Percentiles rank a stretch among this genome's conserved stretches.
These are phyloP conservation scores for Paramecium caudatum DNA, from an alignment of 73 alveolate genomes.

Conservation along the genomic window DNA sequence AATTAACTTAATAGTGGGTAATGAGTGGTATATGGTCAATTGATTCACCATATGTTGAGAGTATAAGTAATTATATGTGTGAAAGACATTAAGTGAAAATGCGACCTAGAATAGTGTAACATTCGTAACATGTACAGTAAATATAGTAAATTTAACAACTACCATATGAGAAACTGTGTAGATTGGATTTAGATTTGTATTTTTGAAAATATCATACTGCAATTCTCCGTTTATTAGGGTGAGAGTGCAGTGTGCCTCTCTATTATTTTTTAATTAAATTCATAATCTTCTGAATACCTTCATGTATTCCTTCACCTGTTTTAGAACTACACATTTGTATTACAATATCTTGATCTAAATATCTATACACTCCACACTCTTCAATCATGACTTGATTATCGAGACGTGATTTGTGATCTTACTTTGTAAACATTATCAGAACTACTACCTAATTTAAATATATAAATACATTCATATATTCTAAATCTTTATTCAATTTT, in stretches of 20 bases:
- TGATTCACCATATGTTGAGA: slow-evolving; percentile 56
- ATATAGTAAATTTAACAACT: not conserved
- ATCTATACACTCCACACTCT: slow-evolving; percentile 63
- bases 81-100: slow-evolving; percentile 29
- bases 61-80: slow-evolving; percentile 48
- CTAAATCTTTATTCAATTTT: slow-evolving; percentile 60
- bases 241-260: no score
- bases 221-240: not conserved
- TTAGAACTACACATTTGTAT: slow-evolving; percentile 80
- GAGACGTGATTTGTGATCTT: slow-evolving; percentile 58
- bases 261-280: slow-evolving; percentile 36
- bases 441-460: slow-evolving; percentile 59
- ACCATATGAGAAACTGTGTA: slow-evolving; percentile 54
- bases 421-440: slow-evolving; percentile 60
- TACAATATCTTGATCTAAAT: slow-evolving; percentile 65
- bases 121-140: not conserved
- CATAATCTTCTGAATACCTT: slow-evolving; percentile 76
- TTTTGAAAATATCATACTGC: slow-evolving; percentile 23
- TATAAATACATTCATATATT: slow-evolving; percentile 44
- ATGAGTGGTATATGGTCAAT: not conserved
- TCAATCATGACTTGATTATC: slow-evolving; percentile 59
- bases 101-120: not conserved
- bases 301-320: slow-evolving; percentile 84
- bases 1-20: slow-evolving; percentile 8
- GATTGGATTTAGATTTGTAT: slow-evolving; percentile 30